Percentiles rank a stretch among this genome's conserved stretches.
Evolutionary conservation across 352 stramenopile genomes (phyloP).

Genomic region (Pythium volutum): DNA sequence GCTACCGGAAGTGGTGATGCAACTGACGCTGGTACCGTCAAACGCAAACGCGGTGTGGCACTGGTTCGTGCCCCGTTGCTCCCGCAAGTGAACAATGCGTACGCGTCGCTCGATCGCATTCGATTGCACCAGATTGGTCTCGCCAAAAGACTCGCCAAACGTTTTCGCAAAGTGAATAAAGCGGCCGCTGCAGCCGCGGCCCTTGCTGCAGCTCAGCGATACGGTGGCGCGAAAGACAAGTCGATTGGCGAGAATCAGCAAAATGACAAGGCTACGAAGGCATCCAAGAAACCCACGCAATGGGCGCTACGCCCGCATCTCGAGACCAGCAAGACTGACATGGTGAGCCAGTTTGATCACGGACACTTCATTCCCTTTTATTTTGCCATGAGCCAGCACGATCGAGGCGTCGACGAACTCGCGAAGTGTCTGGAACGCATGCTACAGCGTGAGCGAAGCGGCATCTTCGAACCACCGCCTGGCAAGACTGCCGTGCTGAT

Average conservation of each 20-base stretch:
- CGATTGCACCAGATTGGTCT: slow-evolving; percentile 31
- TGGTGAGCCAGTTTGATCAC: slow-evolving; percentile 24
- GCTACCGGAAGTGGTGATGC: slow-evolving; percentile 5
- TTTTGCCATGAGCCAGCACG: slow-evolving; percentile 24
- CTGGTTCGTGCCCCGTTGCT: slow-evolving; percentile 7
- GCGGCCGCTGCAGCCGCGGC: slow-evolving; percentile 14
- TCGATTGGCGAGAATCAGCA: background rate
- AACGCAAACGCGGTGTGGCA: slow-evolving; percentile 20
- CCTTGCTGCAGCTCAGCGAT: slow-evolving; percentile 15
- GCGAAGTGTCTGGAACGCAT: slow-evolving; percentile 28
- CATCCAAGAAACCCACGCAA: slow-evolving; percentile 2
- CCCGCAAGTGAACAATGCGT: slow-evolving; percentile 6
- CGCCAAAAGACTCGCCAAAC: slow-evolving; percentile 22
- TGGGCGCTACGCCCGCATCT: slow-evolving; percentile 16
- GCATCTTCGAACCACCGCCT: slow-evolving; percentile 33
- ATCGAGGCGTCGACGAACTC: slow-evolving; percentile 20
- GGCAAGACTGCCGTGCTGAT: slow-evolving; percentile 34
- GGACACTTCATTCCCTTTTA: slow-evolving; percentile 32
- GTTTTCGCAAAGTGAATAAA: slow-evolving; percentile 31
- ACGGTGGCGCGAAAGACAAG: slow-evolving; percentile 6
- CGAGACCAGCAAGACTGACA: slow-evolving; percentile 10
- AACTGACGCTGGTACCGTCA: background rate
- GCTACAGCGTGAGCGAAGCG: slow-evolving; percentile 34
- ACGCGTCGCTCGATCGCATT: slow-evolving; percentile 27
- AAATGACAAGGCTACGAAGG: slow-evolving; percentile 3